phyloP scores from a whole-genome alignment of 805 yeast genomes.

The Metschnikowia colocasiae region DNA sequence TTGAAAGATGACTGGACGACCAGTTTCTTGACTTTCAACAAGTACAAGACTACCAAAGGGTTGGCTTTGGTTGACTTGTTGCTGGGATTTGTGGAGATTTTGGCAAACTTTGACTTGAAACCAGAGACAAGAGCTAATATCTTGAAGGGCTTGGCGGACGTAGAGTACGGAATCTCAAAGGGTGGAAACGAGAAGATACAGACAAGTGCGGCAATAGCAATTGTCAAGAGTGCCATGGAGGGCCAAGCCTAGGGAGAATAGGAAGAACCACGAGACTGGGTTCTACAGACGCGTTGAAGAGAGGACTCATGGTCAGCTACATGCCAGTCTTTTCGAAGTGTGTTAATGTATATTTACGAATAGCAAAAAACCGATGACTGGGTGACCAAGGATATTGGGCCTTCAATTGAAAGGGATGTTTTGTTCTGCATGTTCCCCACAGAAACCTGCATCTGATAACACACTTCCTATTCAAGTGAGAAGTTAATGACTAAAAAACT shows the following conservation, averaged over 20 bases:
- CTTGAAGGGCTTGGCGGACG: slow-evolving; percentile 71
- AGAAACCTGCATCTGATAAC: too few species aligned
- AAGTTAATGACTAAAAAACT: too few species aligned
- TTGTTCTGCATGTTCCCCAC: too few species aligned
- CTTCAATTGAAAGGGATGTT: too few species aligned
- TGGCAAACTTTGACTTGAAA: slow-evolving; percentile 65
- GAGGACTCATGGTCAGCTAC: neutral
- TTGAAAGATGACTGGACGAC: slow-evolving; percentile 87
- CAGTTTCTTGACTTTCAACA: slow-evolving; percentile 61
- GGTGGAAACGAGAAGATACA: slow-evolving; percentile 94
- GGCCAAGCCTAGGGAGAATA: slow-evolving; percentile 12
- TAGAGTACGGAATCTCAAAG: slow-evolving; percentile 85
- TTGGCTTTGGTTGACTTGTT: slow-evolving; percentile 85
- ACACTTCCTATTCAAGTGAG: too few species aligned
- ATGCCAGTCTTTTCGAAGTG: neutral
- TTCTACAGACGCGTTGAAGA: neutral
- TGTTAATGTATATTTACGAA: neutral
- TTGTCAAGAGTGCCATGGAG: slow-evolving; percentile 66
- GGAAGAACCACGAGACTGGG: neutral
- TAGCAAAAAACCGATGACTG: too few species aligned
- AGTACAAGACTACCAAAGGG: slow-evolving; percentile 69
- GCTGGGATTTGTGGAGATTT: slow-evolving; percentile 66
- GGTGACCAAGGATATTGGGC: too few species aligned
- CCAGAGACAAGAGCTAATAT: slow-evolving; percentile 59
- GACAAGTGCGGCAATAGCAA: slow-evolving; percentile 85